These are phyloP conservation scores for Pseudopyricularia cyperi DNA, from an alignment of 2,329 filamentous ascomycete species.

Conservation along the genomic window DNA sequence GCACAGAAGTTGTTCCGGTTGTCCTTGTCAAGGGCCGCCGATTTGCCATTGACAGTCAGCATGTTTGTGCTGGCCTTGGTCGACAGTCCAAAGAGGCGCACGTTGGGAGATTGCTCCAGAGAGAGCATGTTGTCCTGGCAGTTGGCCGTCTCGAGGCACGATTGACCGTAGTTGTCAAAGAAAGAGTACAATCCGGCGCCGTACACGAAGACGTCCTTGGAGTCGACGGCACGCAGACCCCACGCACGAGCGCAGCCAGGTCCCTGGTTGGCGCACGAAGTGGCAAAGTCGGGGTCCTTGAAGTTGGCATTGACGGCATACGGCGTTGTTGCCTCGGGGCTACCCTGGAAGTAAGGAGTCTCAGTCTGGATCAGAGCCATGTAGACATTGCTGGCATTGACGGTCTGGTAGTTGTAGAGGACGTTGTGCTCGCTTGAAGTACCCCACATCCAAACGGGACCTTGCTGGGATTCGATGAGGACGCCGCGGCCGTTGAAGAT, in stretches of 20 bases:
- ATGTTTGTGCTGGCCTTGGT: constrained; percentile 67
- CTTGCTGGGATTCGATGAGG: constrained; percentile 59
- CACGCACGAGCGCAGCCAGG: constrained; percentile 55
- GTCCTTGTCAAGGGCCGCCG: constrained; percentile 40
- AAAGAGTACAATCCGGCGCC: constrained; percentile 70
- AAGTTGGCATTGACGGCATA: constrained; percentile 46
- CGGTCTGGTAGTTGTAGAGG: constrained; percentile 75
- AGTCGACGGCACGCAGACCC: constrained; percentile 60
- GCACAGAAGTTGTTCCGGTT: constrained; percentile 56
- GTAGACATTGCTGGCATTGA: constrained; percentile 65
- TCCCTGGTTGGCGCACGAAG: constrained; percentile 30
- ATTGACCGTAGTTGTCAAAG: constrained; percentile 69
- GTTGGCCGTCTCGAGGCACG: constrained; percentile 51
- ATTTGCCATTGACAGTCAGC: constrained; percentile 48
- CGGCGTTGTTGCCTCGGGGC: constrained; percentile 58
- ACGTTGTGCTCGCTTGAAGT: constrained; percentile 57
- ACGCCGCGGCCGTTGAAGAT: constrained; percentile 83
- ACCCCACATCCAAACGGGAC: constrained; percentile 69
- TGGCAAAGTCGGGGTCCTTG: constrained; percentile 55
- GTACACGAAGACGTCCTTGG: constrained; percentile 53
- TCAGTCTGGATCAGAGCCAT: constrained; percentile 80
- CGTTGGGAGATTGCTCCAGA: constrained; percentile 46
- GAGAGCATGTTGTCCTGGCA: constrained; percentile 72
- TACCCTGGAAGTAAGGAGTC: constrained; percentile 78
- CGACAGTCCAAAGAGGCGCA: constrained; percentile 55